A percentile compares a stretch with the other conserved stretches of the same genome.
Evolutionary conservation across 352 stramenopile species (phyloP).

Genomic region (Hyaloperonospora brassicae): DNA sequence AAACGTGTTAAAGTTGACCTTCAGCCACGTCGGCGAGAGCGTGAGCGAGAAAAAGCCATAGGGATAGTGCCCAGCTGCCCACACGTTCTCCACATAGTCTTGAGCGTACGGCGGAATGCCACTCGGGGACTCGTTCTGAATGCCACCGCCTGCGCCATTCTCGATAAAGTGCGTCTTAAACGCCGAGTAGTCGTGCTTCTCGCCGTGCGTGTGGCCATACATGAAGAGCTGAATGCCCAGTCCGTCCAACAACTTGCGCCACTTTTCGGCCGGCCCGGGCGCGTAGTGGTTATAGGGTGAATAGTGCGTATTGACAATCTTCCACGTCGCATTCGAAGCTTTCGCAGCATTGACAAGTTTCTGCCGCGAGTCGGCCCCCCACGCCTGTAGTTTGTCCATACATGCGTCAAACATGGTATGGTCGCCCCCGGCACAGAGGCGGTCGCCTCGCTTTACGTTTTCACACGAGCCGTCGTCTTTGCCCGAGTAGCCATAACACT

Average conservation of each 20-base stretch:
- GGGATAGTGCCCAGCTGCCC: constrained; percentile 48
- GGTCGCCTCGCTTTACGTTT: constrained; percentile 39
- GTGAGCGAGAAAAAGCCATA: constrained; percentile 67
- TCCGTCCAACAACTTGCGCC: constrained; percentile 45
- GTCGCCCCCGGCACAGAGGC: constrained; percentile 43
- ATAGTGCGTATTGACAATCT: constrained; percentile 83
- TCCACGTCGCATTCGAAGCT: constrained; percentile 67
- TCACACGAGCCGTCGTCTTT: constrained; percentile 49
- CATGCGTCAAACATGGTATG: constrained; percentile 62
- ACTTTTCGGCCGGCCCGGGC: constrained; percentile 36
- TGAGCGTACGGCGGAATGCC: constrained; percentile 51
- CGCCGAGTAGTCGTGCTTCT: constrained; percentile 62
- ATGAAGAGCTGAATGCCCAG: constrained; percentile 58
- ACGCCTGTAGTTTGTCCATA: constrained; percentile 51
- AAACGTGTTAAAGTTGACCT: constrained; percentile 55
- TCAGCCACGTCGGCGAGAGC: constrained; percentile 52
- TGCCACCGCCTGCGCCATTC: constrained; percentile 65
- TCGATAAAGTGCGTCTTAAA: constrained; percentile 73
- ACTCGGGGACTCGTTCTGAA: constrained; percentile 62
- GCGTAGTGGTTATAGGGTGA: constrained; percentile 74
- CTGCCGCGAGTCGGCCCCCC: constrained; percentile 49
- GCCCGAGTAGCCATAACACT: constrained; percentile 69
- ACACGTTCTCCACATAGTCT: constrained; percentile 59
- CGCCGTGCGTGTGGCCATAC: constrained; percentile 63
- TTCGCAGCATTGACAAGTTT: constrained; percentile 44